Percentiles rank a stretch among this genome's conserved stretches.
Evolutionary conservation across 257 asterid species (phyloP).

Genomic region (Nicotiana noctiflora): DNA sequence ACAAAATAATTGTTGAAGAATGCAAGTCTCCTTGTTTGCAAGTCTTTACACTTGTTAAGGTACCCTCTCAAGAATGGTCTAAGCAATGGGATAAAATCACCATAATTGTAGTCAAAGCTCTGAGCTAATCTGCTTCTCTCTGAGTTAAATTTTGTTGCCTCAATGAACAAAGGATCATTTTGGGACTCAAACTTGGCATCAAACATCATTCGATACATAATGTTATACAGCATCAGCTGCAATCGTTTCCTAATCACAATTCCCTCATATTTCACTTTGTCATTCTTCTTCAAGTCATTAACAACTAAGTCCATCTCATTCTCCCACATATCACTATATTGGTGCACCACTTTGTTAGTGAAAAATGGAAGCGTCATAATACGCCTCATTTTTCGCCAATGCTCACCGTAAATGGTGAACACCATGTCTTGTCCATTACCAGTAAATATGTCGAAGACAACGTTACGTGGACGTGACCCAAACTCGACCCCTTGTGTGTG

Average conservation of each 20-base stretch:
- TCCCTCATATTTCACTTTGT: conserved; percentile 61
- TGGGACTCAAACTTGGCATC: conserved; percentile 77
- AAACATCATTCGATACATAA: conserved; percentile 82
- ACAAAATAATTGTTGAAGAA: conserved; percentile 77
- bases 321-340: conserved; percentile 72
- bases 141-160: conserved; percentile 76
- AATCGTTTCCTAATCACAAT: conserved; percentile 62
- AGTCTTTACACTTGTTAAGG: conserved; percentile 65
- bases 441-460: conserved; percentile 83
- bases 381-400: conserved; percentile 94
- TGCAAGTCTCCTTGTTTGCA: conserved; percentile 61
- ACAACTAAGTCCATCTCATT: conserved; percentile 68
- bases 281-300: conserved; percentile 67
- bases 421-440: conserved; percentile 95
- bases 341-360: conserved; percentile 89
- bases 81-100: conserved; percentile 84
- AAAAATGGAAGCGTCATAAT: conserved; percentile 89
- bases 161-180: conserved; percentile 64
- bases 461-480: conserved; percentile 84
- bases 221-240: conserved; percentile 91
- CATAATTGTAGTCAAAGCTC: conserved; percentile 91
- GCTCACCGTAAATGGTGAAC: conserved; percentile 95
- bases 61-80: conserved; percentile 90
- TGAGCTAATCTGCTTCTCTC: conserved; percentile 91
- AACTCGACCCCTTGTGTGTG: conserved; percentile 92